Evolutionary conservation across 176 grass and related monocot species (phyloP), one percentile per base, ranked within the genome.

Genomic region (Puya raimondii): DNA sequence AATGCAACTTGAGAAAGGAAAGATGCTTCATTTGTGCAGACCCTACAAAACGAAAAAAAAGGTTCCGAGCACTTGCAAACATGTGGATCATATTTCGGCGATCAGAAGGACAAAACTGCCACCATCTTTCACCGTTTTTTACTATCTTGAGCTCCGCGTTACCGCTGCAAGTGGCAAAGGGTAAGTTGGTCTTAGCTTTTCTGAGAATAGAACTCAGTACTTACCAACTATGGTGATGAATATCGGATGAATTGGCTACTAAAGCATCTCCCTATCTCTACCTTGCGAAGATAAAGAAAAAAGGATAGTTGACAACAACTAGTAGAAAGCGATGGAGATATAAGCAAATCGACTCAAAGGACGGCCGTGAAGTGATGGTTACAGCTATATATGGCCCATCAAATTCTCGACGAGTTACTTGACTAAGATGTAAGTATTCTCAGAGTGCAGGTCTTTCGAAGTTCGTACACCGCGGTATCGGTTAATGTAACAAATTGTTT

Each of bases 101-200:
- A 18, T 61, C 27, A 48, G 48, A 48, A 42, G 56, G 56, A 18
- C 17, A 61, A 20, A 18, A 20, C 10, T 18, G 17, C 16, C 17
- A 56, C 58, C 70, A 56, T 48, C 47, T 48, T 72, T 47, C 51
- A 61, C 53, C n/a, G 27, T 61, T 61, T 16, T 72, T 72, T 17
- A 56, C 66, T 51, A 68, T 70, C 50, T 53, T 59, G 50, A 64
- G 65, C n/a, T 68, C 66, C 82, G 68, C 56, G 47, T 61, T 79
- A 68, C 69, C 61, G 51, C 56, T 61, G 56, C 21, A 61, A 22
- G 2, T 61, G 56, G 56, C 17, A 47, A 53, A 47, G 59, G 33
- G 58, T 16, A 74, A 64, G 16, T 21, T 61, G n/a, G 53, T 21
- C 29, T 59, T 22, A 48, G 9, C 52, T 16, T 49, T 22, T 22